Base-by-base conservation (phyloP, 2,329 filamentous ascomycete genomes). In the Cladophialophora immunda region DNA sequence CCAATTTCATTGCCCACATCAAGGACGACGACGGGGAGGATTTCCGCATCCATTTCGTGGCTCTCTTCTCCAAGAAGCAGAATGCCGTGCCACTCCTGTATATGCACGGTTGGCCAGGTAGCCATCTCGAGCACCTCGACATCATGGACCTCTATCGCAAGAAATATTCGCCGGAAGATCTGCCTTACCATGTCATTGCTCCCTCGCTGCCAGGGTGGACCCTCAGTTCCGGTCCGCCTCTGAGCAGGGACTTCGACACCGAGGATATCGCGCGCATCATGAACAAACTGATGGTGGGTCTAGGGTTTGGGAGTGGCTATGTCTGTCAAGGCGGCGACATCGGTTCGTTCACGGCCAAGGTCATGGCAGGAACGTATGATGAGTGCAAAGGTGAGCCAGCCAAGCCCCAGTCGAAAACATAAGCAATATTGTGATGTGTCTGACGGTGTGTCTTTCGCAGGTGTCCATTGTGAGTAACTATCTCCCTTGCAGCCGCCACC, bases 251-350 rank as follows among this genome's bases (percentile, higher is more conserved):
- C 68, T 86, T 81, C 69, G 74, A 69, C 0, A 67, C 77, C 0
- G 70, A 75, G 0, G 79, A 82, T 56, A 79, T 77, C 30, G 80
- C 83, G 0, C 75, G 78, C 1, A 73, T 85, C 8, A 77, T 87
- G 62, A 79, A 88, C 74, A 78, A 81, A 25, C 70, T 88, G 1
- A 85, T 89, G 81, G 67, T 83, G 1, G 78, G 78, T 0, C 79
- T 89, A 3, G 87, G 86, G 0, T 86, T 88, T 55, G 78, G 77
- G 0, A 53, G 38, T 30, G 83, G 82, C 1, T 89, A 89, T 68
- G 74, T 87, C 7, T 80, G 80, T 0, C 86, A 88, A 73, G 87
- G 87, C 9, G 87, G 87, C 3, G 87, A 89, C 70, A 77, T 89
- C 1, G 84, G 85, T 2, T 80, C 79, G 52, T 75, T 78, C 29